Base-by-base conservation (phyloP, 2,329 filamentous ascomycete species). In the Colletotrichum brevisporum region DNA sequence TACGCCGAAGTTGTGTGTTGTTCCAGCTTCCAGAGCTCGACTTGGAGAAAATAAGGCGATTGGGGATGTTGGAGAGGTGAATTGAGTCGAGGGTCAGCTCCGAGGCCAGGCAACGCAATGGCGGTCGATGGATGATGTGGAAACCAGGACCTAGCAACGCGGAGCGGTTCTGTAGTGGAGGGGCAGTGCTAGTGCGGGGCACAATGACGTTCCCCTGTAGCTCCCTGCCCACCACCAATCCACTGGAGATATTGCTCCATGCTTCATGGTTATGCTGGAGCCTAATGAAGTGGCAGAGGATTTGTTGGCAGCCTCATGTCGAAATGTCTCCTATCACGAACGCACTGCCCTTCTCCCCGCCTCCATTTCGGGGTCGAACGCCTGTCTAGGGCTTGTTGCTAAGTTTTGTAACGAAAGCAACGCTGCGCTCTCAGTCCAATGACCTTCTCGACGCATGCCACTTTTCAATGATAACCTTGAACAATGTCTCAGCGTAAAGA, bases 121-220 rank as follows among this genome's bases (percentile, higher is more conserved):
- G 56, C 67, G 67, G 67, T 67, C 62, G 67, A 61, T 39, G 31
- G 31, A 36, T 36, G 27, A 56, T 54, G 62, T 67, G 62, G 67
- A 55, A 69, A 69, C 50, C 60, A 64, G 50, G 41, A 60, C 66
- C 61, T 59, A 48, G 52, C 52, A 55, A 55, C 48, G 48, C 21
- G 8, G 53, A 53, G 60, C 60, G 55, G 27, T 68, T 62, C 43
- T 24, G 48, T 36, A 51, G 58, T 68, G 57, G 67, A 70, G 67
- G 67, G 64, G 67, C 64, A 53, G 43, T 69, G 51, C 52, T 57
- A 50, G 51, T 71, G 69, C 69, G 61, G 69, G 69, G 69, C 69
- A 67, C 24, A n/a, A 70, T 67, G 69, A 70, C 66, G 61, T 66
- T 67, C 43, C 51, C 55, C 43, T 60, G 57, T 15, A 45, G 50